A percentile compares a stretch with the other conserved stretches of the same genome.
Conservation (phyloP, 2,329 filamentous ascomycete species). For the Grosmannia serpens region DNA sequence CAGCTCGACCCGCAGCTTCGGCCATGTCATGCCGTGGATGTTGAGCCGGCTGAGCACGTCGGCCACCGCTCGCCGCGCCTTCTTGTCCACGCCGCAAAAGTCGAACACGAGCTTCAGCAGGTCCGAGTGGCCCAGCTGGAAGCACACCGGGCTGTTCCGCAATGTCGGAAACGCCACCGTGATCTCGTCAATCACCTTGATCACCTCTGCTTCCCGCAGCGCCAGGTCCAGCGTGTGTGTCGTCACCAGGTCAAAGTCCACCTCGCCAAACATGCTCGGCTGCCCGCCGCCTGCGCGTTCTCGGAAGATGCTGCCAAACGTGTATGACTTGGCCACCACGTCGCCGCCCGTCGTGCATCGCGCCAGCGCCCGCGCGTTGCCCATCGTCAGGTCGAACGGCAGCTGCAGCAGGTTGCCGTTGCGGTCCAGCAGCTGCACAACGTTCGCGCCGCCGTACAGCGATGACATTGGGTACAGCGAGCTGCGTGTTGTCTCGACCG, state of each 20-base stretch:
- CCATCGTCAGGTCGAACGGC: conserved; percentile 87
- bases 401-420: conserved; percentile 83
- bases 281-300: conserved; percentile 69
- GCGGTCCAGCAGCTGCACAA: conserved; percentile 69
- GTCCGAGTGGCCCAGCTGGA: conserved; percentile 81
- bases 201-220: conserved; percentile 81
- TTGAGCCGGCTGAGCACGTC: conserved; percentile 82
- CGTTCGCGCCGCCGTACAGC: conserved; percentile 61
- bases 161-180: conserved; percentile 69
- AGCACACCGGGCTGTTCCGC: conserved; percentile 63
- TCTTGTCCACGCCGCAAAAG: conserved; percentile 65
- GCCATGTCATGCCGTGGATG: conserved; percentile 68
- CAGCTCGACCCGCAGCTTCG: conserved; percentile 71
- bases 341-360: conserved; percentile 47
- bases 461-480: conserved; percentile 71
- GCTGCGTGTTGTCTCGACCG: conserved; percentile 66
- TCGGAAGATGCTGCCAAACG: conserved; percentile 80
- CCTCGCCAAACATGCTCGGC: conserved; percentile 73
- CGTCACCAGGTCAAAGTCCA: conserved; percentile 94
- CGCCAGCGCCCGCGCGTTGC: conserved; percentile 75
- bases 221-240: conserved; percentile 69
- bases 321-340: conserved; percentile 63
- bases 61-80: conserved; percentile 60
- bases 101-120: conserved; percentile 83
- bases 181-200: conserved; percentile 92